These are phyloP conservation scores for Fusarium nematophilum DNA, from an alignment of 2,329 filamentous ascomycete genomes.

Conservation along the genomic window DNA sequence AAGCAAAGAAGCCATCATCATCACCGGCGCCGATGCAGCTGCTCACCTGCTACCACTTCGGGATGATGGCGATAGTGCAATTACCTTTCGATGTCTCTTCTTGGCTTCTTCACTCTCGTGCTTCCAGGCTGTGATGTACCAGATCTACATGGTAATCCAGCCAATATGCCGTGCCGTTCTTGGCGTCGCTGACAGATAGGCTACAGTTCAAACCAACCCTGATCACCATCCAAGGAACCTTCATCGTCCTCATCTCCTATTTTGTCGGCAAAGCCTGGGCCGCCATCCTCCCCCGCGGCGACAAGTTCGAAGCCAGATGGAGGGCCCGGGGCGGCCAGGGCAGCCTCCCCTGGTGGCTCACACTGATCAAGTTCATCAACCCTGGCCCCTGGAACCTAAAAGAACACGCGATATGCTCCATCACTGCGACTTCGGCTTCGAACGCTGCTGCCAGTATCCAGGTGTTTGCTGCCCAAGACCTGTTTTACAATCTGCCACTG, in stretches of 20 bases:
- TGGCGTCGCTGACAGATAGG: constrained; percentile 7
- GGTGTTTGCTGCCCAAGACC: constrained; percentile 61
- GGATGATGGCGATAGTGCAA: constrained; percentile 62
- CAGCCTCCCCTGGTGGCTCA: constrained; percentile 55
- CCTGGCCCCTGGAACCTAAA: constrained; percentile 64
- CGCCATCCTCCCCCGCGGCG: constrained; percentile 60
- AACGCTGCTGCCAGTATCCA: constrained; percentile 56
- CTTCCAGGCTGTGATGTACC: constrained; percentile 66
- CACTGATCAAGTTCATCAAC: constrained; percentile 59
- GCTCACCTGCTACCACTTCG: constrained; percentile 60
- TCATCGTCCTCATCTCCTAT: constrained; percentile 68
- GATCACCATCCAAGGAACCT: constrained; percentile 62
- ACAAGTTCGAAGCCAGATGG: constrained; percentile 61
- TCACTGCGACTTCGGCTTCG: constrained; percentile 65
- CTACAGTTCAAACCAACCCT: constrained; percentile 63
- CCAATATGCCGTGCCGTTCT: too few species aligned
- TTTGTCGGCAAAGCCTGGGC: constrained; percentile 60
- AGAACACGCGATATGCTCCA: constrained; percentile 65
- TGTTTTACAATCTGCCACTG: constrained; percentile 63
- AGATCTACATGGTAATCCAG: constrained; percentile 68
- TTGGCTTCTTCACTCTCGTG: constrained; percentile 60
- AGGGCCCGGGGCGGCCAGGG: constrained; percentile 54
- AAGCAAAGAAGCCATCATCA: constrained; percentile 58
- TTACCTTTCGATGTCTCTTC: constrained; percentile 66
- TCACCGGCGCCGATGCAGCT: constrained; percentile 64